Base-by-base conservation (phyloP, 805 yeast species). In the Suhomyces xylopsoci region DNA sequence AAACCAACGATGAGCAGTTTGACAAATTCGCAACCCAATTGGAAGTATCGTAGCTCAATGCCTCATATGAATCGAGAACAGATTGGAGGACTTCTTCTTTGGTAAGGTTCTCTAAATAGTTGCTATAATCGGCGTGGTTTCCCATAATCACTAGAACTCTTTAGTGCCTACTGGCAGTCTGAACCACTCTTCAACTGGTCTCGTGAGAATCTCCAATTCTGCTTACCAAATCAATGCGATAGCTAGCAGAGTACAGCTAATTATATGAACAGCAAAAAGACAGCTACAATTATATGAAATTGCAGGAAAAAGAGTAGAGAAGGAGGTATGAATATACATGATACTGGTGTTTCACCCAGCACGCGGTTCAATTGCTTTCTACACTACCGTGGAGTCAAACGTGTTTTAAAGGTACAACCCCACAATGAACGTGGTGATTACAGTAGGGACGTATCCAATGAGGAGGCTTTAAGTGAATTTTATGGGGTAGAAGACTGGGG, bases 1-100 rank as follows among this genome's bases (percentile, higher is more conserved):
- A 93, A 48, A 94, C 58, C 53, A 93, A 75, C 4, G 97, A 88
- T 6, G 97, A 79, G 38, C 93, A 87, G 63, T 93, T 93, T 25
- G 97, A 82, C 32, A 91, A 70, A 63, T 94, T 93, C 56, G 96
- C 84, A 3, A 93, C 92, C 97, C 97, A 92, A 69, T 90, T 88
- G 30, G 71, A 64, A 54, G 86, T 88, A 7, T 76, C 90, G 0
- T 64, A 73, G 1, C 84, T 69, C 14, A 93, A 73, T 0, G 93
- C 91, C 45, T 76, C 74, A 59, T 88, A 88, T 1, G 90, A 81
- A 47, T 74, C 79, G 1, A 88, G 48, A 4, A 89, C 69, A 53
- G 73, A 74, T 51, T 83, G 81, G 19, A 91, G 77, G 5, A 82
- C 74, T 49, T 88, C 93, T 25, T 66, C 64, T 55, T 81, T 82